phyloP scores from a whole-genome alignment of 1,284 basidiomycete species.

The Puccinia triticina region DNA sequence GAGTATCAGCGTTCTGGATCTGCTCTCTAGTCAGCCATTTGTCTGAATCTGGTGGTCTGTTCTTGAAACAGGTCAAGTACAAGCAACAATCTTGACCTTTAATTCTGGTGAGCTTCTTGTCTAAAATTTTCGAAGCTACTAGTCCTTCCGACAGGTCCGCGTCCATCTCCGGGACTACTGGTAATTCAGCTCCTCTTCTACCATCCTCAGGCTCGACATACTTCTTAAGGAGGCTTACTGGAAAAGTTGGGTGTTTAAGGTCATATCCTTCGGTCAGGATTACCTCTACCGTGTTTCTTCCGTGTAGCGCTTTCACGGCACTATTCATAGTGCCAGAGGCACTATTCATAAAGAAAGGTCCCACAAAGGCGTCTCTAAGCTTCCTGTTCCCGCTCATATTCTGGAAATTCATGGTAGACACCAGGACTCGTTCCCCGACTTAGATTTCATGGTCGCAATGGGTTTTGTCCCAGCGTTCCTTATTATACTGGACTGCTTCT shows the following conservation, averaged over 20 bases:
- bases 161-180: no score
- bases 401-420: background rate
- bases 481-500: no score
- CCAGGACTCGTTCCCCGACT: background rate
- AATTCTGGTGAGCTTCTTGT: background rate
- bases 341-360: constrained; percentile 6
- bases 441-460: no score
- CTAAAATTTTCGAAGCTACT: no score
- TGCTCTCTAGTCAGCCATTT: background rate
- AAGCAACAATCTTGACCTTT: background rate
- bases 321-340: no score
- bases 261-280: background rate
- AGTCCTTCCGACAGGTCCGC: background rate
- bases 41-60: background rate
- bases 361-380: background rate
- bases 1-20: background rate
- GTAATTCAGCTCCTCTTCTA: no score
- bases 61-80: background rate
- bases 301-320: no score
- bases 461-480: no score
- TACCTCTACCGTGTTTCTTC: background rate
- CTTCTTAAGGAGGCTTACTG: background rate
- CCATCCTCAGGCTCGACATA: no score
- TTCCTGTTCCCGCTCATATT: background rate
- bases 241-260: no score